These are phyloP conservation scores for Saturnispora halmiae DNA, from an alignment of 805 yeast genomes.

Conservation along the genomic window DNA sequence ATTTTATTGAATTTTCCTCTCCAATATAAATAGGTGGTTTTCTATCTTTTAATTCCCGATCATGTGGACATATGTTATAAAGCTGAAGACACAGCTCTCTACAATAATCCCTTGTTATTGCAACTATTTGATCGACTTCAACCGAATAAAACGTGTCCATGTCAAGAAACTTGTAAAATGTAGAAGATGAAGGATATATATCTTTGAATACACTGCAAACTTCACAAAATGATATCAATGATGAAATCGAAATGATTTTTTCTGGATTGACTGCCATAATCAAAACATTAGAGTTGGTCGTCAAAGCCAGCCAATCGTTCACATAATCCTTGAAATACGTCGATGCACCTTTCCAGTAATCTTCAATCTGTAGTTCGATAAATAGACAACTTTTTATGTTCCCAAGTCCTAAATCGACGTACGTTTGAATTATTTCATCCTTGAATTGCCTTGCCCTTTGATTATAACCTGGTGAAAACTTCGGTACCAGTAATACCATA, in stretches of 20 bases:
- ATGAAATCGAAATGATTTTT: not conserved
- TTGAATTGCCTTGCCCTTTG: slow-evolving; percentile 31
- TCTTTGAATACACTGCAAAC: slow-evolving; percentile 25
- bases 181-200: slow-evolving; percentile 29
- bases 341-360: slow-evolving; percentile 1
- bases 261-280: slow-evolving; percentile 4
- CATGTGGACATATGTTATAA: slow-evolving; percentile 47
- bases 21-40: slow-evolving; percentile 32
- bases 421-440: slow-evolving; percentile 34
- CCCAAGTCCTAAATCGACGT: slow-evolving; percentile 44
- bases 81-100: slow-evolving; percentile 42
- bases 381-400: slow-evolving; percentile 14
- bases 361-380: slow-evolving; percentile 17
- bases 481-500: slow-evolving; percentile 36
- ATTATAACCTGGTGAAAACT: slow-evolving; percentile 17
- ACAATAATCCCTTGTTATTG: slow-evolving; percentile 29
- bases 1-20: slow-evolving; percentile 33
- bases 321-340: not conserved
- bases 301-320: not conserved
- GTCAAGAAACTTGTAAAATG: slow-evolving; percentile 34
- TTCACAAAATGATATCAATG: not conserved
- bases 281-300: not conserved
- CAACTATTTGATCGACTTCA: slow-evolving; percentile 24
- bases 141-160: slow-evolving; percentile 31
- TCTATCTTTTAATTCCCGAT: slow-evolving; percentile 21